These are phyloP conservation scores for Panaeolus cyanescens DNA, from an alignment of 768 basidiomycete species.

Conservation along the genomic window DNA sequence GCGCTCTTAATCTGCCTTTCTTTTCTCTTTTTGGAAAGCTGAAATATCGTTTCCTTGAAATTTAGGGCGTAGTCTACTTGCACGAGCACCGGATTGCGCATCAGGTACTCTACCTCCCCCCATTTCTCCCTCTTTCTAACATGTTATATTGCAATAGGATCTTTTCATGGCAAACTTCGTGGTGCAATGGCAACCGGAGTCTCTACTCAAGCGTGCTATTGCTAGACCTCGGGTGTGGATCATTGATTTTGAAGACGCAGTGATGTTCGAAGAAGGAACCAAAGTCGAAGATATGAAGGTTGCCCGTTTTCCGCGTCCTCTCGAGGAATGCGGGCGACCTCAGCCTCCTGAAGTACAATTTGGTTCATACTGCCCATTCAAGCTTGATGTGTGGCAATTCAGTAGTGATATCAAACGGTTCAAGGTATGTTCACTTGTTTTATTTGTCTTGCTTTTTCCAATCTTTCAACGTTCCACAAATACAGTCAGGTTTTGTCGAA, in stretches of 20 bases:
- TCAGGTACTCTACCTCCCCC: background rate
- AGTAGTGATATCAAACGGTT: slow-evolving; percentile 1
- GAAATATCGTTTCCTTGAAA: no score
- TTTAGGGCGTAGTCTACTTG: slow-evolving; percentile 5
- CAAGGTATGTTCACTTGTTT: background rate
- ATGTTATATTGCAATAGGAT: background rate
- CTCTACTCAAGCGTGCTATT: background rate
- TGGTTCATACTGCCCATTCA: slow-evolving; percentile 12
- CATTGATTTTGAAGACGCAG: slow-evolving; percentile 15
- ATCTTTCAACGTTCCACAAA: no score
- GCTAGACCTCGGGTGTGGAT: slow-evolving; percentile 10
- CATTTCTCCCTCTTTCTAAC: no score
- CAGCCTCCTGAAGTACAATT: slow-evolving; percentile 3
- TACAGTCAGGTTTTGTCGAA: background rate
- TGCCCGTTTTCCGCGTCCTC: background rate
- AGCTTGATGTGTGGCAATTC: slow-evolving; percentile 15
- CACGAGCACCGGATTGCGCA: slow-evolving; percentile 8
- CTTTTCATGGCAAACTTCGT: slow-evolving; percentile 8
- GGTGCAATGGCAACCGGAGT: slow-evolving; percentile 10
- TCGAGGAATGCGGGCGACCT: background rate
- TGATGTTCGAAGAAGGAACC: slow-evolving; percentile 7
- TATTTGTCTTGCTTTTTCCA: no score
- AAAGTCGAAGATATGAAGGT: background rate
- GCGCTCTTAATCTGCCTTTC: background rate
- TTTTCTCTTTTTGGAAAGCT: background rate